Percentiles rank a stretch among this genome's conserved stretches.
These are phyloP conservation scores for Nemophila menziesii DNA, from an alignment of 257 asterid species.

Conservation along the genomic window DNA sequence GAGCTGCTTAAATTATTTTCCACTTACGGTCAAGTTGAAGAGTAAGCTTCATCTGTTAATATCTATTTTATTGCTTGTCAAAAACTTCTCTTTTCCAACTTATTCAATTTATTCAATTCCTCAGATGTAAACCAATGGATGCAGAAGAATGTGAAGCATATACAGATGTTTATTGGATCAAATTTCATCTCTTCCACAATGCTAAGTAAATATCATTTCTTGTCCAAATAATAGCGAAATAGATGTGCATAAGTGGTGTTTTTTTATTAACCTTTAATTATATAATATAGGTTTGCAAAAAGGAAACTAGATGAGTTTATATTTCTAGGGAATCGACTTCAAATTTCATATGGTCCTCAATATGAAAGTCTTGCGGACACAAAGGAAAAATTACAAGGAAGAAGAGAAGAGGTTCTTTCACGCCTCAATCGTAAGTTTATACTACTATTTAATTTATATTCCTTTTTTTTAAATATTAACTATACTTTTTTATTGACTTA, in stretches of 20 bases:
- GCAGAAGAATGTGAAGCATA: constrained; percentile 74
- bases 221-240: background rate
- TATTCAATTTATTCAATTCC: constrained; percentile 6
- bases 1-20: constrained; percentile 48
- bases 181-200: constrained; percentile 53
- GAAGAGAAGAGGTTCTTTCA: constrained; percentile 69
- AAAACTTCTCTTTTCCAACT: background rate
- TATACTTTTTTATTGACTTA: constrained; percentile 17
- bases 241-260: background rate
- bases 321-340: constrained; percentile 62
- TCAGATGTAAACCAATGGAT: constrained; percentile 90
- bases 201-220: constrained; percentile 45
- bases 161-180: constrained; percentile 84
- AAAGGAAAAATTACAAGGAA: constrained; percentile 68
- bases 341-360: constrained; percentile 62
- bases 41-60: constrained; percentile 26
- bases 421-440: constrained; percentile 52
- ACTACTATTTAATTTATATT: too few species aligned
- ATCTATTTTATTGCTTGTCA: background rate
- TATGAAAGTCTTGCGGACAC: constrained; percentile 58
- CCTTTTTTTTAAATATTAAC: too few species aligned
- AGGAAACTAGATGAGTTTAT: constrained; percentile 65
- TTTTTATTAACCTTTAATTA: background rate
- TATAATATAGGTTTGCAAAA: constrained; percentile 60
- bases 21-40: constrained; percentile 61